Evolutionary conservation across 1,284 basidiomycete species (phyloP), one percentile per base, ranked within the genome.

Genomic region (Malassezia pachydermatis): DNA sequence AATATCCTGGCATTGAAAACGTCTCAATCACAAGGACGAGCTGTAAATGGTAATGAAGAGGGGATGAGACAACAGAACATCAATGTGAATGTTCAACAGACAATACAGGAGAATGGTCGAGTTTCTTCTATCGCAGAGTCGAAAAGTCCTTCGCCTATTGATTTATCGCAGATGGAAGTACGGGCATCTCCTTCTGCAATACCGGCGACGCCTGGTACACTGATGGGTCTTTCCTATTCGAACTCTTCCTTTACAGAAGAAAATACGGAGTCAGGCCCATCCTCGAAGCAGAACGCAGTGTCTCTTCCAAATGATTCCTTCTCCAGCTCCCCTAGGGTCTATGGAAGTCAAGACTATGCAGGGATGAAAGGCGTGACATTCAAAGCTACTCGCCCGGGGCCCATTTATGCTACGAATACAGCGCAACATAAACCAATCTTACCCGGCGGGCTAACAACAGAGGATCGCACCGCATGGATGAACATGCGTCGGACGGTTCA

Each of bases 121-220:
- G n/a, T n/a, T n/a, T n/a, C n/a, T n/a, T n/a, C n/a, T n/a, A n/a
- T n/a, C n/a, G n/a, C n/a, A n/a, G n/a, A n/a, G n/a, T n/a, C 41
- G 19, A 43, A 44, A 16, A 50, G 41, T 22, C 67, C 67, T 4
- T 59, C 57, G n/a, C 67, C 67, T 0, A 66, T 69, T 42, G 65
- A 67, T 29, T 39, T 69, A 10, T 48, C 45, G 6, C 23, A 28
- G 17, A 24, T 45, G 4, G 29, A 25, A 14, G 10, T 33, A 20
- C 4, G 20, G 7, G 16, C 28, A 24, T 20, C 13, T 13, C 13
- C 34, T 30, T 2, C 42, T 49, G 11, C 48, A 50, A 28, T 66
- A 63, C 63, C 65, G 4, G 43, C 69, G 13, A 70, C 68, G 20
- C 68, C 68, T 1, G 59, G 62, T 5, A 56, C 63, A 3, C 56